Base-by-base conservation (phyloP, 1,284 basidiomycete genomes). In the Ceratobasidium sp. region DNA sequence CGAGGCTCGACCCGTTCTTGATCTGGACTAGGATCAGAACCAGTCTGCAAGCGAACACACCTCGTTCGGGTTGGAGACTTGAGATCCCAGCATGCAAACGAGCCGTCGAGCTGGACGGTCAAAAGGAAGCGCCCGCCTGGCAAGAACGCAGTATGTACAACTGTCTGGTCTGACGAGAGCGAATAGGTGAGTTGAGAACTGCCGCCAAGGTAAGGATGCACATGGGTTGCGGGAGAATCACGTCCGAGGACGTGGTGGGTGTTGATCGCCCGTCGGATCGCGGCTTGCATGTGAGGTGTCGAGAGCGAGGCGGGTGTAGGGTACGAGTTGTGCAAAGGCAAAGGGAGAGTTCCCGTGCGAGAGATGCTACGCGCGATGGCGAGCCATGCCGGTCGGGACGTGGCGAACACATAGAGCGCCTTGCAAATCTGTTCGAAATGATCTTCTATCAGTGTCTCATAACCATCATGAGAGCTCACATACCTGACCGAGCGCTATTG, bases 101-200 rank as follows among this genome's bases (percentile, higher is more conserved):
- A 77, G 28, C 74, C 57, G 65, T 77, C 74, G 57, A 77, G 65
- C 38, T 77, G 74, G 56, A 77, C 74, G 20, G 74, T 77, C 42
- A 77, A 65, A 68, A 77, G 74, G 64, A 77, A 77, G 64, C 74
- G 74, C 40, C 74, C 74, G 40, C 74, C 74, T 67, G 74, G 74
- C 28, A 77, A 77, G 64, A 77, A 77, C 42, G 74, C 74, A n/a
- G 74, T 67, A 48, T 77, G 62, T 5, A 77, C 74, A 65, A 77
- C 64, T 42, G 74, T 46, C 56, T 66, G 52, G 50, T 77, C 64
- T 12, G 74, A 77, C 56, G 59, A 48, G 48, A 77, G 65, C 40
- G 74, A 77, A 59, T 77, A 77, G 10, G 74, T 40, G 50, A 61
- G 74, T n/a, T 40, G 10, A 59, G 74, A 77, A 77, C 28, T 40